Evolutionary conservation across 208 protist species (phyloP), one percentile per base, ranked within the genome.

Genomic region (Leishmania major): DNA sequence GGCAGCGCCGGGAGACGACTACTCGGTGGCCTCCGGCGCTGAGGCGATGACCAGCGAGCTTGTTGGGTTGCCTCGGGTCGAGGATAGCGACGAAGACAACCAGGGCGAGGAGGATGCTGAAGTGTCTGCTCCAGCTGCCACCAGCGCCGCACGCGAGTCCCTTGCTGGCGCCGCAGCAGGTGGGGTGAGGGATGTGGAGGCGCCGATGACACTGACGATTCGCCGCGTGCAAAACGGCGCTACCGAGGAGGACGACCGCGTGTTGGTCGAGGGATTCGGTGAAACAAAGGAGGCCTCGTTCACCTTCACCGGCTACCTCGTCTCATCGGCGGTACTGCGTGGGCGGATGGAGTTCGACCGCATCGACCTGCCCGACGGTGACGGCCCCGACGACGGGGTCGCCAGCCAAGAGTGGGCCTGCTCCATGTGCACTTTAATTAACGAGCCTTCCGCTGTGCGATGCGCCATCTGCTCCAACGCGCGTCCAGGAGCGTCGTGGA

Each of bases 381-480:
- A 69, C 60, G 51, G 57, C 35, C 76, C 69, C 22, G 84, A 87
- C 13, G 84, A 87, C 35, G 72, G 75, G 17, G 64, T 59, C 13
- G 55, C 67, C 22, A 77, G 80, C 51, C 60, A 76, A 81, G 92
- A 95, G 79, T 97, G 95, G 93, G 86, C 81, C 69, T 97, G 95
- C 70, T 80, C 83, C n/a, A 74, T 88, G 45, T 97, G 95, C 79
- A 97, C 95, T 4, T 96, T 96, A 77, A 80, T 93, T 60, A 97
- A 97, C 79, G 80, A 88, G n/a, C 77, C 91, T 15, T 82, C 84
- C 17, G 83, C 87, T 40, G 95, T 91, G 43, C 92, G 95, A 17
- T 97, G 95, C 83, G 88, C 85, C n/a, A 96, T 97, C 57, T 97
- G 95, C 76, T 83, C 84, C n/a, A 95, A 90, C 15, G 88, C 89